Evolutionary conservation across 2,329 filamentous ascomycete species (phyloP).

Genomic region (Alternaria gansuensis): DNA sequence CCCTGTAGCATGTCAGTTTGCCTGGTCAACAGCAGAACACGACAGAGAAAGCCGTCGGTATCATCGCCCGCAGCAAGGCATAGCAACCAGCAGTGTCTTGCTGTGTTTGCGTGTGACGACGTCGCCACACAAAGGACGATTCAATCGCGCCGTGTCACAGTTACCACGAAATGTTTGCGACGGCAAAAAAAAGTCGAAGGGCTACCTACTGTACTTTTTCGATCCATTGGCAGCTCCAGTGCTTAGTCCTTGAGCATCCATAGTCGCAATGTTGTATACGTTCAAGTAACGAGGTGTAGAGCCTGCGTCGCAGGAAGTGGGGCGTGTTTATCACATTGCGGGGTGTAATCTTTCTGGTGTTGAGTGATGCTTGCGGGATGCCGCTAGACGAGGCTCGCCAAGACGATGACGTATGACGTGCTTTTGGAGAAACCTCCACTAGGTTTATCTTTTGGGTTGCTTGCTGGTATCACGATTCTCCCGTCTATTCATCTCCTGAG

Average conservation of each 20-base stretch:
- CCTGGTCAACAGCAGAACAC: conserved; percentile 5
- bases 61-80: background rate
- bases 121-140: background rate
- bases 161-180: conserved; percentile 8
- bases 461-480: no score
- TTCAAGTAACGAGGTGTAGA: conserved; percentile 16
- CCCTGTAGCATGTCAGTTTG: conserved; percentile 40
- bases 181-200: conserved; percentile 10
- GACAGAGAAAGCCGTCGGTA: no score
- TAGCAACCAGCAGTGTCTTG: background rate
- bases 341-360: conserved; percentile 38
- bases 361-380: conserved; percentile 30
- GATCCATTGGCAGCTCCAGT: conserved; percentile 33
- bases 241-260: conserved; percentile 30
- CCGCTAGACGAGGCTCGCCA: conserved; percentile 38
- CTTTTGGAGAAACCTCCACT: conserved; percentile 12
- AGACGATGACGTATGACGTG: conserved; percentile 50
- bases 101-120: background rate
- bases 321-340: conserved; percentile 33
- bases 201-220: conserved; percentile 27
- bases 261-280: conserved; percentile 20
- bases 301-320: conserved; percentile 25
- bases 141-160: background rate
- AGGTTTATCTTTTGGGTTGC: no score
- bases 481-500: no score